Conservation (phyloP, 139 green algal species). For the Spirogloea muscicola region DNA sequence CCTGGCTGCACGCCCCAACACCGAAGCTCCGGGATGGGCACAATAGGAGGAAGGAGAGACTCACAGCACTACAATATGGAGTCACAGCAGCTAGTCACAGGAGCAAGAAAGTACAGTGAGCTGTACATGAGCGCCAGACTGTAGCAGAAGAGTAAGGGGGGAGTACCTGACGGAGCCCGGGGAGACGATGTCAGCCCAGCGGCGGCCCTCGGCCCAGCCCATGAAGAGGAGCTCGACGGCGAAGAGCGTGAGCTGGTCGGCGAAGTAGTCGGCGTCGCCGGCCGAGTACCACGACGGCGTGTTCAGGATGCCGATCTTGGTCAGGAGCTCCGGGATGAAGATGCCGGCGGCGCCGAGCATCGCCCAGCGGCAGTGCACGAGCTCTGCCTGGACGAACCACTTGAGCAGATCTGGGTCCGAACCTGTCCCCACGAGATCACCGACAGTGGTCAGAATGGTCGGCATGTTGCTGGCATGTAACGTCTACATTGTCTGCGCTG, state of each 20-base stretch:
- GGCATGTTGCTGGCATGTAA: constrained; percentile 2
- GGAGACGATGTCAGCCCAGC: constrained; percentile 58
- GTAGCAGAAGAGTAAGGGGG: no score
- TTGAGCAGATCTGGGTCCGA: constrained; percentile 44
- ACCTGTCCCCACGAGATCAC: constrained; percentile 10
- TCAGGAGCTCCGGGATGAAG: constrained; percentile 47
- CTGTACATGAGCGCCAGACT: no score
- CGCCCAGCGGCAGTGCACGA: constrained; percentile 54
- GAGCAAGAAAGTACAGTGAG: no score
- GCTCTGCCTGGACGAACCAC: constrained; percentile 58
- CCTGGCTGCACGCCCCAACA: constrained; percentile 26
- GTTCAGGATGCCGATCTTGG: constrained; percentile 29
- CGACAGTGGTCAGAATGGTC: neutral
- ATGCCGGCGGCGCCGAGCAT: constrained; percentile 56
- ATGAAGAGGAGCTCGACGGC: constrained; percentile 51
- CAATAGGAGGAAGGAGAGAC: no score
- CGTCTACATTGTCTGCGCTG: no score
- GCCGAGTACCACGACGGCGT: constrained; percentile 45
- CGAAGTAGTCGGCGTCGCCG: constrained; percentile 41
- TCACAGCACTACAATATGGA: no score
- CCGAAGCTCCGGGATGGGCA: no score
- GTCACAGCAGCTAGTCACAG: no score
- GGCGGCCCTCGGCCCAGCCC: constrained; percentile 54
- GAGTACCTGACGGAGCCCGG: constrained; percentile 52
- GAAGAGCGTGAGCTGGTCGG: constrained; percentile 44